Conservation (phyloP, 495 filamentous ascomycete genomes). For the Margaritispora aquatica region DNA sequence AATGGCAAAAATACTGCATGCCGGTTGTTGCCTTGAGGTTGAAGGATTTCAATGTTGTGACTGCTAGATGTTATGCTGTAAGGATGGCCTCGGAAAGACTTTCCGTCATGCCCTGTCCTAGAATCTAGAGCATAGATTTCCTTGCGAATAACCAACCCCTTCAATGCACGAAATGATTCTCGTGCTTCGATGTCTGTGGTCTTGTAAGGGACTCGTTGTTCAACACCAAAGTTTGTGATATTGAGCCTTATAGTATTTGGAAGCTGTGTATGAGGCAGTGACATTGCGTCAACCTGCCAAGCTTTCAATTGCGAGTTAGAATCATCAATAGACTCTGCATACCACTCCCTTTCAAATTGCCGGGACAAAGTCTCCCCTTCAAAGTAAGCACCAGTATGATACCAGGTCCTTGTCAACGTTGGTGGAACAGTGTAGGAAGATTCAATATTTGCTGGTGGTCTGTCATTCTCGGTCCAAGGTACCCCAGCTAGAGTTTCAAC, state of each 20-base stretch:
- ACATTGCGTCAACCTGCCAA: neutral
- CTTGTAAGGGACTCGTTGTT: neutral
- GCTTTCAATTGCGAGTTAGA: neutral
- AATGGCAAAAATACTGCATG: slow-evolving; percentile 5
- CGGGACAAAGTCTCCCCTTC: neutral
- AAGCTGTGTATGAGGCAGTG: neutral
- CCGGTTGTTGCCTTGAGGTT: slow-evolving; percentile 4
- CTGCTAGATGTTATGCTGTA: too few relatives aligned
- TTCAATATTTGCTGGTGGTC: too few relatives aligned
- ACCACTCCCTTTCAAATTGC: neutral
- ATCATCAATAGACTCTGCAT: neutral
- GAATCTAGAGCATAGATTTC: slow-evolving; percentile 25
- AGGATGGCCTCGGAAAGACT: too few relatives aligned
- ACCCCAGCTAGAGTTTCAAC: too few relatives aligned
- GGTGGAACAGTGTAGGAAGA: slow-evolving; percentile 7
- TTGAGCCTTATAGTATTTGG: neutral
- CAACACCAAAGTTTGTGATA: neutral
- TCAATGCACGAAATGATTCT: slow-evolving; percentile 23
- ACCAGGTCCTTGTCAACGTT: slow-evolving; percentile 22
- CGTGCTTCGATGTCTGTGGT: neutral
- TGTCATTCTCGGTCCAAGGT: too few relatives aligned
- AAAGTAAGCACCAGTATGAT: slow-evolving; percentile 11
- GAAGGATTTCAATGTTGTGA: slow-evolving; percentile 11
- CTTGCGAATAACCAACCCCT: slow-evolving; percentile 16
- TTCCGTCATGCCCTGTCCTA: too few relatives aligned